Evolutionary conservation across 176 grass and related monocot species (phyloP).

Genomic region (Eleusine coracana): DNA sequence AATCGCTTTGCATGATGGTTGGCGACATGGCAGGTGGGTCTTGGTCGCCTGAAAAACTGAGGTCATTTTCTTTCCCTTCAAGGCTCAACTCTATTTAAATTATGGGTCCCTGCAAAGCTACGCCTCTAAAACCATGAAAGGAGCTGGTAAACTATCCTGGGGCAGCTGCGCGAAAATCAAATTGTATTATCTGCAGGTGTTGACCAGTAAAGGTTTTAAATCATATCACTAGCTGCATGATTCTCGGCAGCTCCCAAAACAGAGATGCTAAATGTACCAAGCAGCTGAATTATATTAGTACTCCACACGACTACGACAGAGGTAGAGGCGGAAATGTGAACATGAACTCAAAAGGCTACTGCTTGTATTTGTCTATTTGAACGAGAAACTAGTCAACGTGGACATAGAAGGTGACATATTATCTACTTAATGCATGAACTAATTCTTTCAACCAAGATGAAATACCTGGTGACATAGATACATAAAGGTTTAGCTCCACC

Average conservation of each 20-base stretch:
- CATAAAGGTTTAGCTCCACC: no score
- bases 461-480: no score
- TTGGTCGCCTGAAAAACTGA: constrained; percentile 10
- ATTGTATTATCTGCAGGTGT: neutral
- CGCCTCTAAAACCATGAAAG: neutral
- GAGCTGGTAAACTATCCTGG: neutral
- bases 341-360: no score
- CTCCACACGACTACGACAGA: no score
- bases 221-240: neutral
- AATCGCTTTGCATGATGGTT: neutral
- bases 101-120: neutral
- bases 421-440: no score
- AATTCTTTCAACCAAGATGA: no score
- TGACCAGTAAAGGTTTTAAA: neutral
- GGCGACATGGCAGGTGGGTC: neutral
- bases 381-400: no score
- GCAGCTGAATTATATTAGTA: neutral
- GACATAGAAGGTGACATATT: no score
- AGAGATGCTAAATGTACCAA: neutral
- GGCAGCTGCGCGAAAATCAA: neutral
- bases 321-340: no score
- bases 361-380: no score
- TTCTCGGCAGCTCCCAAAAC: neutral
- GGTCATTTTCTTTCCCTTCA: neutral
- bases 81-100: neutral